Conservation (phyloP, 2,329 filamentous ascomycete genomes). For the Aureobasidium sp. region DNA sequence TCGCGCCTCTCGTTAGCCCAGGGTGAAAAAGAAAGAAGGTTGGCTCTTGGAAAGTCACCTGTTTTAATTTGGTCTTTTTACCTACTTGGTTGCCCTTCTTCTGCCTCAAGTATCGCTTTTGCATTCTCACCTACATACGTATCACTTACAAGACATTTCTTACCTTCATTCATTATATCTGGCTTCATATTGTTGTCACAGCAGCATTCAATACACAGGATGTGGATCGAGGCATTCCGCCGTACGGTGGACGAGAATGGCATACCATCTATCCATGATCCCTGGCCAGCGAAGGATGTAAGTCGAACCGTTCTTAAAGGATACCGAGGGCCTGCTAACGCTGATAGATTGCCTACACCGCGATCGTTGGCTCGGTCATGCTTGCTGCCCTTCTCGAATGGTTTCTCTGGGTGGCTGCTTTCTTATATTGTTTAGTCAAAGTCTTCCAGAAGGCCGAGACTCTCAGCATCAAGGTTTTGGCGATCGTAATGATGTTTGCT, state of each 20-base stretch:
- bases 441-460: slow-evolving; percentile 85
- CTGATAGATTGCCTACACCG: slow-evolving; percentile 72
- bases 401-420: slow-evolving; percentile 91
- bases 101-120: background rate
- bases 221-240: background rate
- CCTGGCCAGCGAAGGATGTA: slow-evolving; percentile 36
- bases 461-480: slow-evolving; percentile 71
- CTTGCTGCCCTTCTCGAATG: slow-evolving; percentile 82
- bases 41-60: slow-evolving; percentile 6
- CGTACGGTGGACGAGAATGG: slow-evolving; percentile 4
- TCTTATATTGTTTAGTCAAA: slow-evolving; percentile 83
- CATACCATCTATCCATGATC: slow-evolving; percentile 26
- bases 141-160: background rate
- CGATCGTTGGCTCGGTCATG: slow-evolving; percentile 75
- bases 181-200: background rate
- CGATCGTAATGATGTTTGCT: slow-evolving; percentile 64
- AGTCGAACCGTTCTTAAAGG: slow-evolving; percentile 20
- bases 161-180: background rate
- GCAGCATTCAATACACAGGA: background rate
- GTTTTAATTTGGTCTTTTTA: background rate
- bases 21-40: background rate
- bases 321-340: background rate
- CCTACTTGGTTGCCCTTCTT: slow-evolving; percentile 2
- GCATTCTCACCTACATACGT: background rate
- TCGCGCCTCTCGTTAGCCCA: background rate